These are phyloP conservation scores for Solanum tacnaense DNA, from an alignment of 257 asterid species.

Conservation along the genomic window DNA sequence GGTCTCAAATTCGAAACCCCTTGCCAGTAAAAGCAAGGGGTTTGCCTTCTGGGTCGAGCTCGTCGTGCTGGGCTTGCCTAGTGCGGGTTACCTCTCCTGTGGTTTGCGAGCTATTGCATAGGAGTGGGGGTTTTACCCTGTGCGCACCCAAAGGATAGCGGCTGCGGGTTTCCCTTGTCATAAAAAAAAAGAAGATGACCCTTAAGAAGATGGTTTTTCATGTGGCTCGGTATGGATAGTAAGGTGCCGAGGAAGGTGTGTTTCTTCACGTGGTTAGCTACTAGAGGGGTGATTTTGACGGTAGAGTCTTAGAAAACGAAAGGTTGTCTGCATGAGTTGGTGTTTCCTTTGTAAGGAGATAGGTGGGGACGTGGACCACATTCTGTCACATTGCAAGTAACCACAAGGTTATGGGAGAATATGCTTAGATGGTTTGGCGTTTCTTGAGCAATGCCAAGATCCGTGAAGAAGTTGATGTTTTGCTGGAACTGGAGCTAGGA, in stretches of 20 bases:
- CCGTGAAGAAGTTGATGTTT: not conserved
- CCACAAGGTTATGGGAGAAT: not conserved
- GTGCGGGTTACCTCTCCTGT: too few species aligned
- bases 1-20: too few species aligned
- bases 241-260: not conserved
- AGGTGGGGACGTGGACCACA: not conserved
- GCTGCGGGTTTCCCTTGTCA: too few species aligned
- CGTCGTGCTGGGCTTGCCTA: too few species aligned
- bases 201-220: not conserved
- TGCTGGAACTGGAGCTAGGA: not conserved
- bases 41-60: too few species aligned
- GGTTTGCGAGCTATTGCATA: too few species aligned
- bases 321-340: not conserved
- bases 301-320: not conserved
- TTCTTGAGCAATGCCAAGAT: not conserved
- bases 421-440: not conserved
- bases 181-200: not conserved
- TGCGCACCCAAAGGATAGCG: too few species aligned
- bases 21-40: too few species aligned
- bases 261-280: not conserved
- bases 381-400: not conserved
- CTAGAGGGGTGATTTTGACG: not conserved
- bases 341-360: not conserved
- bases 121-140: too few species aligned
- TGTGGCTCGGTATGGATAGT: not conserved